These are phyloP conservation scores for Populus euphratica DNA, from an alignment of 345 rosid genomes.

Conservation along the genomic window DNA sequence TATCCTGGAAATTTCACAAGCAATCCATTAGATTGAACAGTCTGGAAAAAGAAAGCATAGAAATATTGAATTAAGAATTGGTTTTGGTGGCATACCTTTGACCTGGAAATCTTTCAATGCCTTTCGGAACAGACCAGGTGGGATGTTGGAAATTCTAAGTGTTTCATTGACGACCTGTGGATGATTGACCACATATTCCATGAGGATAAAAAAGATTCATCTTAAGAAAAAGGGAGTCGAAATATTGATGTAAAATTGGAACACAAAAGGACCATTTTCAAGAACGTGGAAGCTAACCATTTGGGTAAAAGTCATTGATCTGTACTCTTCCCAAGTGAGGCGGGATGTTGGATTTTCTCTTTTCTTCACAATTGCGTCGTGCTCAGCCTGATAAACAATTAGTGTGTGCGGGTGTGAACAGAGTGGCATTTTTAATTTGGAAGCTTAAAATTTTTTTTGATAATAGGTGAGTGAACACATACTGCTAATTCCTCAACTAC, in stretches of 20 bases:
- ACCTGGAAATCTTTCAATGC: constrained; percentile 29
- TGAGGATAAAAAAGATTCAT: too few relatives aligned
- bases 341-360: constrained; percentile 14
- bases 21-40: background rate
- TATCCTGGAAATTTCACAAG: background rate
- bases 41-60: background rate
- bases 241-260: background rate
- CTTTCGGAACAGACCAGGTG: constrained; percentile 25
- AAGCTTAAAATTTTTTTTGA: background rate
- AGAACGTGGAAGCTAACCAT: background rate
- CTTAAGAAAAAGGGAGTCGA: background rate
- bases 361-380: background rate
- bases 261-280: background rate
- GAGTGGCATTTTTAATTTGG: background rate
- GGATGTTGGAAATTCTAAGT: background rate
- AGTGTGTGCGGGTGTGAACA: background rate
- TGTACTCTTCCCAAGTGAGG: constrained; percentile 11
- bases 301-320: constrained; percentile 29
- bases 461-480: background rate
- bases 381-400: constrained; percentile 25
- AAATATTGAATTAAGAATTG: background rate
- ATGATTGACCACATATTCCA: background rate
- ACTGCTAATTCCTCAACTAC: constrained; percentile 35
- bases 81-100: background rate
- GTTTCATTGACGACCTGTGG: background rate